Evolutionary conservation across 768 basidiomycete genomes (phyloP).

Genomic region (Leccinellum albellum): DNA sequence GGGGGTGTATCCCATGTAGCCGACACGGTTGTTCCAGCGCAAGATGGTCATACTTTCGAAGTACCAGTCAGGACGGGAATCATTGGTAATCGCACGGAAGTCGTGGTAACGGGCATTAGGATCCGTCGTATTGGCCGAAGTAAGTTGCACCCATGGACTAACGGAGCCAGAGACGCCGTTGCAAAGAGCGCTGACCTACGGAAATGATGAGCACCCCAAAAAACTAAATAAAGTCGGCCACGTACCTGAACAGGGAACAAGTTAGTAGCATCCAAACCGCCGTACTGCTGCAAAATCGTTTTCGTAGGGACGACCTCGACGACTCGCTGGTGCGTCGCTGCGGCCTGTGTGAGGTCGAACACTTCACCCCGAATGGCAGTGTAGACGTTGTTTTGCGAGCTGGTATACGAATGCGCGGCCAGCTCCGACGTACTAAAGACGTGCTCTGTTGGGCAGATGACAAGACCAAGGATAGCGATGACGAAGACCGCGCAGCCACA

Average conservation of each 20-base stretch:
- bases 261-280: slow-evolving; percentile 65
- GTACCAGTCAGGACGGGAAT: slow-evolving; percentile 97
- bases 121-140: slow-evolving; percentile 73
- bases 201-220: neutral
- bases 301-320: slow-evolving; percentile 75
- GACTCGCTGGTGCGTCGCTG: slow-evolving; percentile 60
- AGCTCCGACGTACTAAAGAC: slow-evolving; percentile 82
- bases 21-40: slow-evolving; percentile 85
- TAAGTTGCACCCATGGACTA: slow-evolving; percentile 78
- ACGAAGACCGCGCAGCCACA: slow-evolving; percentile 90
- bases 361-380: slow-evolving; percentile 90
- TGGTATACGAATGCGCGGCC: slow-evolving; percentile 57
- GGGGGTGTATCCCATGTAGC: slow-evolving; percentile 83
- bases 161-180: slow-evolving; percentile 79
- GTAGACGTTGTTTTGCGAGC: slow-evolving; percentile 71
- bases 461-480: slow-evolving; percentile 77
- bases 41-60: slow-evolving; percentile 90
- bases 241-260: slow-evolving; percentile 93
- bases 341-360: slow-evolving; percentile 76
- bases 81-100: slow-evolving; percentile 85
- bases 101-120: slow-evolving; percentile 86
- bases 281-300: slow-evolving; percentile 75
- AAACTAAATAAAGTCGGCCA: neutral
- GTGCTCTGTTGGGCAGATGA: slow-evolving; percentile 95
- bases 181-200: slow-evolving; percentile 86